phyloP scores from a whole-genome alignment of 2,329 filamentous ascomycete species.

The Apiospora marii region DNA sequence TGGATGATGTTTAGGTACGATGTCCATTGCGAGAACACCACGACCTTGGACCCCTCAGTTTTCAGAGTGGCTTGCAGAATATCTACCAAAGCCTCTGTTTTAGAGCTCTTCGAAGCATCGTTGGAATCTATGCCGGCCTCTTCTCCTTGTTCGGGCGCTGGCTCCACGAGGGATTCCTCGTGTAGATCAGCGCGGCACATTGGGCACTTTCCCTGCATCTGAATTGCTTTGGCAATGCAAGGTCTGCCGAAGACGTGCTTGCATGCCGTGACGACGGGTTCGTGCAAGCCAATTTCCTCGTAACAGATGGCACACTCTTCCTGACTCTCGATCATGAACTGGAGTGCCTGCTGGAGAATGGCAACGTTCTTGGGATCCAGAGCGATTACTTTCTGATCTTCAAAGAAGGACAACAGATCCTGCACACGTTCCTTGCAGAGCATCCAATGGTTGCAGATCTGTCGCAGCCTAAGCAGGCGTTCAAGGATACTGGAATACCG shows the following conservation, averaged over 20 bases:
- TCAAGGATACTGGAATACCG: constrained; percentile 81
- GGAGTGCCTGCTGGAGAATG: constrained; percentile 77
- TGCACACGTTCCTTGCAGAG: constrained; percentile 79
- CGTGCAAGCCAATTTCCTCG: constrained; percentile 65
- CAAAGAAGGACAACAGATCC: constrained; percentile 74
- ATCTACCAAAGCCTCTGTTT: constrained; percentile 80
- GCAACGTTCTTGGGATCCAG: constrained; percentile 76
- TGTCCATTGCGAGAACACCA: constrained; percentile 82
- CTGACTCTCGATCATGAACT: constrained; percentile 78
- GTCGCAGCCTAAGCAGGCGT: constrained; percentile 80
- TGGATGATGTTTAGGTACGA: constrained; percentile 77
- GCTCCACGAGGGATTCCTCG: constrained; percentile 68
- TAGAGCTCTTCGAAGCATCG: constrained; percentile 74
- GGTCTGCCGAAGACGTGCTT: constrained; percentile 79
- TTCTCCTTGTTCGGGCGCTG: constrained; percentile 62
- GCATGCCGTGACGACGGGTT: constrained; percentile 84
- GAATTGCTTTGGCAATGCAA: constrained; percentile 79
- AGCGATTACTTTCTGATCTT: constrained; percentile 70
- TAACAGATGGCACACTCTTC: constrained; percentile 87
- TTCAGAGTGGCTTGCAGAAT: constrained; percentile 75
- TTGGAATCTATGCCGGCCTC: constrained; percentile 61
- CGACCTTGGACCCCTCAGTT: constrained; percentile 70
- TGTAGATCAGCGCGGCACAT: constrained; percentile 79
- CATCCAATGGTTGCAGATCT: constrained; percentile 90
- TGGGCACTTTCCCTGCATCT: constrained; percentile 81